Evolutionary conservation across 768 basidiomycete species (phyloP).

Genomic region (Dictyophora rubrovolvata): DNA sequence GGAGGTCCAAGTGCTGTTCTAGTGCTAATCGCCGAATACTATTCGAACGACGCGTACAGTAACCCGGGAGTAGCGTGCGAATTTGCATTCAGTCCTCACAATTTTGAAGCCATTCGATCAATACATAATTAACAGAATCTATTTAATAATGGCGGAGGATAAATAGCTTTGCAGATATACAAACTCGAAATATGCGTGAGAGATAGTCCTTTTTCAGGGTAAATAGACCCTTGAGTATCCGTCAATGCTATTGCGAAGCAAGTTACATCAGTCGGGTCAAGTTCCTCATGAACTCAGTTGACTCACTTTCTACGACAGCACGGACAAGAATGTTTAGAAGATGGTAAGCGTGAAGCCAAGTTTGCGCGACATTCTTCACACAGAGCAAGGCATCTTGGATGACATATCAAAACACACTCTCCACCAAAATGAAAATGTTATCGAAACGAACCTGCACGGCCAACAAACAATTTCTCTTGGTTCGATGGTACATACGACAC

Average conservation of each 20-base stretch:
- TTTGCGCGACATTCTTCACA: slow-evolving; percentile 59
- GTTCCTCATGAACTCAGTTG: background rate
- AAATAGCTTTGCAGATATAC: background rate
- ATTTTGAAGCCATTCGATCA: too few species aligned
- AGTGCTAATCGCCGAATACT: too few species aligned
- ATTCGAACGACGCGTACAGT: too few species aligned
- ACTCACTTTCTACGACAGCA: slow-evolving; percentile 46
- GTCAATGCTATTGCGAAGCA: slow-evolving; percentile 26
- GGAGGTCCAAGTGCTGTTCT: too few species aligned
- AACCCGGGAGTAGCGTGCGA: too few species aligned
- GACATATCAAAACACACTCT: background rate
- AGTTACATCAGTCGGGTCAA: too few species aligned
- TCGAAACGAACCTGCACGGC: slow-evolving; percentile 59
- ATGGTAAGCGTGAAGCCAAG: slow-evolving; percentile 41
- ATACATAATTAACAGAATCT: too few species aligned
- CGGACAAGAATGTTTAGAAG: slow-evolving; percentile 54
- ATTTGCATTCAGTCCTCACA: too few species aligned
- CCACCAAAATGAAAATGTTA: background rate
- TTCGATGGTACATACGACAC: slow-evolving; percentile 66
- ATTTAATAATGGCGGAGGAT: too few species aligned
- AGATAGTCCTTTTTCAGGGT: slow-evolving; percentile 25
- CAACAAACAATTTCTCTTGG: slow-evolving; percentile 67
- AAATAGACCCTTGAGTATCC: slow-evolving; percentile 57
- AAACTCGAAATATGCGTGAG: background rate
- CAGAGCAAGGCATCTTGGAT: slow-evolving; percentile 37